Conservation (phyloP, 2,329 filamentous ascomycete genomes). For the Nemania abortiva region DNA sequence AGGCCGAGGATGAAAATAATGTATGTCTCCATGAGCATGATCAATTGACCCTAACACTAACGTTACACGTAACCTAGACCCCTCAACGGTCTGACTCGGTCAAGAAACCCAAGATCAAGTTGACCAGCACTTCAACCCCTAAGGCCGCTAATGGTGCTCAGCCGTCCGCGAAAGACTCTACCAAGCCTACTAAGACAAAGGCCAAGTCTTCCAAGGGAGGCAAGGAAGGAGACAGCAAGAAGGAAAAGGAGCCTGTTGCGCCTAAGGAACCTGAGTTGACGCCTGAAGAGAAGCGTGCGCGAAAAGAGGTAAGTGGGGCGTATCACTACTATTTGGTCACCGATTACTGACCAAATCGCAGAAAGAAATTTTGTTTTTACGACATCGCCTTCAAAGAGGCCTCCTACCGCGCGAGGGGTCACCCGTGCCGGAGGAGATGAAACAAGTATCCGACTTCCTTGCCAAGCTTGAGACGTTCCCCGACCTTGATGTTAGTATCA, state of each 20-base stretch:
- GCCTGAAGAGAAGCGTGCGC: conserved; percentile 67
- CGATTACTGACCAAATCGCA: conserved; percentile 56
- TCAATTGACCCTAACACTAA: conserved; percentile 14
- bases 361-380: conserved; percentile 89
- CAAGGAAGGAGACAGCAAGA: conserved; percentile 63
- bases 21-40: conserved; percentile 58
- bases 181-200: conserved; percentile 68
- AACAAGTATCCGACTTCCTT: conserved; percentile 80
- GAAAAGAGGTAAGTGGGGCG: conserved; percentile 66
- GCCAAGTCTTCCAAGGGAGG: conserved; percentile 64
- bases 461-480: conserved; percentile 82
- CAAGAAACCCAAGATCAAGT: conserved; percentile 77
- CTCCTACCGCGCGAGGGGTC: conserved; percentile 86
- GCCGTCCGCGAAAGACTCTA: conserved; percentile 54
- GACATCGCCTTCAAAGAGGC: conserved; percentile 94
- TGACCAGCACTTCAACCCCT: conserved; percentile 73
- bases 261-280: conserved; percentile 70
- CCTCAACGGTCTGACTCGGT: conserved; percentile 71
- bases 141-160: conserved; percentile 75
- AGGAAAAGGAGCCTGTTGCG: conserved; percentile 60
- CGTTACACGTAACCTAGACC: conserved; percentile 54
- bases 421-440: conserved; percentile 89
- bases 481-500: conserved; percentile 89
- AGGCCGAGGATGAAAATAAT: conserved; percentile 83
- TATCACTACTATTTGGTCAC: not conserved